Evolutionary conservation across 139 green algal species (phyloP).

Genomic region (Chlamydomonas schloesseri): DNA sequence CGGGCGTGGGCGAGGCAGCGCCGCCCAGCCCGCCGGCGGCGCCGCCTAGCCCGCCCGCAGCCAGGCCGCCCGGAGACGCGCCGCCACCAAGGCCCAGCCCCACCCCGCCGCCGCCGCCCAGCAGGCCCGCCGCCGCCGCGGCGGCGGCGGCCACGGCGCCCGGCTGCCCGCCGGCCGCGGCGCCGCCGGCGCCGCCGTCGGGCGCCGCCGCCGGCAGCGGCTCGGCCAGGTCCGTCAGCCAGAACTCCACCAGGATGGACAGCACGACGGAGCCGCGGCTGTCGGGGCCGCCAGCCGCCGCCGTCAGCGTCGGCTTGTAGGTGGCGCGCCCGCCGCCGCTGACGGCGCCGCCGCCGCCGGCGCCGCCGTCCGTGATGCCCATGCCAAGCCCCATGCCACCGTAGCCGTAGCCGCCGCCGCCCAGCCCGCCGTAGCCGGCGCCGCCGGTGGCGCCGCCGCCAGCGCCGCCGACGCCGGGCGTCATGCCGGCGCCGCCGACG

Average conservation of each 20-base stretch:
- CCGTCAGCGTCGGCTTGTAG: constrained; percentile 25
- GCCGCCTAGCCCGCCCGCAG: too few relatives aligned
- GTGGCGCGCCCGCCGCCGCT: background rate
- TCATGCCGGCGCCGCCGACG: background rate
- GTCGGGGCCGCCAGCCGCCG: constrained; percentile 15
- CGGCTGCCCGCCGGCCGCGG: background rate
- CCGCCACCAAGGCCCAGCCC: background rate
- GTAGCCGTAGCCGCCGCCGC: background rate
- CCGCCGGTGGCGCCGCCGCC: background rate
- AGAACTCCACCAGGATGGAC: constrained; percentile 84
- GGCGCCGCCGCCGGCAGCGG: constrained; percentile 59
- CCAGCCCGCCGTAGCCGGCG: background rate
- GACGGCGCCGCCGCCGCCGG: background rate
- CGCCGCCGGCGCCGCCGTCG: background rate
- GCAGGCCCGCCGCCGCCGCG: background rate
- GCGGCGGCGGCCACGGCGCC: background rate
- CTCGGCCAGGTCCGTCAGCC: constrained; percentile 80
- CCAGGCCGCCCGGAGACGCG: background rate
- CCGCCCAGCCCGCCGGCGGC: background rate
- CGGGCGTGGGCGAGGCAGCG: background rate
- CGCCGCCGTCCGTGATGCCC: background rate
- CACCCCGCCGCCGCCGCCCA: background rate
- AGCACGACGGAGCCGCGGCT: constrained; percentile 61
- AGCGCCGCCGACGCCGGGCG: background rate
- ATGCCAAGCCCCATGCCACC: background rate